phyloP scores from a whole-genome alignment of 164 flowering plant species.

The Vitis rupestris region DNA sequence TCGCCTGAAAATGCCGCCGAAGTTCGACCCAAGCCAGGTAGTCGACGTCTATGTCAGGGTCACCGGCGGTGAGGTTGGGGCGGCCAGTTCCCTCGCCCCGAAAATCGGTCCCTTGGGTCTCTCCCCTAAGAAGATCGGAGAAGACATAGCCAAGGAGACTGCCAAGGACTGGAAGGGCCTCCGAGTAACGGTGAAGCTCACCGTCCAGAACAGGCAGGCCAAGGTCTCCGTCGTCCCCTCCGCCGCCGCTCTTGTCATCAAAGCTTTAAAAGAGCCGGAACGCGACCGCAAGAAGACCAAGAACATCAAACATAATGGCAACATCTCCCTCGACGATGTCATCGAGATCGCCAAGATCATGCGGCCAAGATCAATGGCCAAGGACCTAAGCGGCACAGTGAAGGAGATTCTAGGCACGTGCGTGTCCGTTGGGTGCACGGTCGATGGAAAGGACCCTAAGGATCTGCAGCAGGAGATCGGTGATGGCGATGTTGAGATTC shows the following conservation, averaged over 20 bases:
- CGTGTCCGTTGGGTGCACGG: constrained; percentile 63
- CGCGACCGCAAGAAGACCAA: constrained; percentile 59
- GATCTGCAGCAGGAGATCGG: constrained; percentile 53
- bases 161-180: constrained; percentile 73
- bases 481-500: constrained; percentile 52
- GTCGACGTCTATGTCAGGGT: constrained; percentile 62
- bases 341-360: constrained; percentile 57
- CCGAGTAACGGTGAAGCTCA: constrained; percentile 59
- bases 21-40: constrained; percentile 57
- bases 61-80: constrained; percentile 68
- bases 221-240: constrained; percentile 63
- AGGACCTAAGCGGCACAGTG: constrained; percentile 47
- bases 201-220: constrained; percentile 64
- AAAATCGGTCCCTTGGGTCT: constrained; percentile 67
- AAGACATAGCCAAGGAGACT: constrained; percentile 63
- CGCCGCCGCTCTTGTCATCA: constrained; percentile 62
- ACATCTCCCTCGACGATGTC: constrained; percentile 54
- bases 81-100: constrained; percentile 63
- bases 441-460: constrained; percentile 57
- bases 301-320: constrained; percentile 58
- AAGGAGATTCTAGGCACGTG: constrained; percentile 66
- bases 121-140: constrained; percentile 64
- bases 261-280: constrained; percentile 64
- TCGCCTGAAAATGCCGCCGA: constrained; percentile 46
- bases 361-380: constrained; percentile 58